A percentile compares a stretch with the other conserved stretches of the same genome.
Evolutionary conservation across 441 rosid genomes (phyloP).

Genomic region (Populus trichocarpa): DNA sequence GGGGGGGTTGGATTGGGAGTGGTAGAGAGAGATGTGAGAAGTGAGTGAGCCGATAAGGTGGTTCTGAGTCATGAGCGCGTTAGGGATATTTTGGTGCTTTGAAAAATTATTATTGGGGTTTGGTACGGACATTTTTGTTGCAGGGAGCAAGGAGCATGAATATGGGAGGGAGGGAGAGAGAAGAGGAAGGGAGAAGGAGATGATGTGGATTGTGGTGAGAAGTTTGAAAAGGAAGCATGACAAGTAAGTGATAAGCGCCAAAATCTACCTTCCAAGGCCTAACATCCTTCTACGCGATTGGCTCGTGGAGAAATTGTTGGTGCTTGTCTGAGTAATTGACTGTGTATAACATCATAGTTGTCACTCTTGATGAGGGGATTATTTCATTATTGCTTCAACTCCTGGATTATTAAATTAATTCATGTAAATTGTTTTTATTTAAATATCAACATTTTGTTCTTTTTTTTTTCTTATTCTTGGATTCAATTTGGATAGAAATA

Average conservation of each 20-base stretch:
- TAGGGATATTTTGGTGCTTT: slow-evolving; percentile 6
- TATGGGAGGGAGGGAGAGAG: neutral
- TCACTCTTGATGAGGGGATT: too few relatives aligned
- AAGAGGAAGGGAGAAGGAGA: neutral
- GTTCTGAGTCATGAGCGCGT: slow-evolving; percentile 50
- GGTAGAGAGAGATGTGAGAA: slow-evolving; percentile 86
- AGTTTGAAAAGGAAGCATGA: neutral
- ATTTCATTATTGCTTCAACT: too few relatives aligned
- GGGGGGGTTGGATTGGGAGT: slow-evolving; percentile 36
- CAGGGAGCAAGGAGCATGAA: too few relatives aligned
- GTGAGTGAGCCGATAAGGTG: slow-evolving; percentile 78
- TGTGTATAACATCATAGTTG: neutral
- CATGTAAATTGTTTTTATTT: too few relatives aligned
- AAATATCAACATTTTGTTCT: too few relatives aligned
- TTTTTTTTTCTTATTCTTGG: too few relatives aligned
- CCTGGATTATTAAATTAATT: too few relatives aligned
- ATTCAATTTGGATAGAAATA: too few relatives aligned
- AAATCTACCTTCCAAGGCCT: neutral
- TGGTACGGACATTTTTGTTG: slow-evolving; percentile 28
- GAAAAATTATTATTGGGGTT: slow-evolving; percentile 22
- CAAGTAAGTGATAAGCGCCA: neutral
- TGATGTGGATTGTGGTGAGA: neutral
- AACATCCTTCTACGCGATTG: neutral
- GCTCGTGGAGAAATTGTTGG: neutral
- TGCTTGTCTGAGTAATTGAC: neutral